These are phyloP conservation scores for Candida broadrunensis DNA, from an alignment of 805 yeast genomes.

Conservation along the genomic window DNA sequence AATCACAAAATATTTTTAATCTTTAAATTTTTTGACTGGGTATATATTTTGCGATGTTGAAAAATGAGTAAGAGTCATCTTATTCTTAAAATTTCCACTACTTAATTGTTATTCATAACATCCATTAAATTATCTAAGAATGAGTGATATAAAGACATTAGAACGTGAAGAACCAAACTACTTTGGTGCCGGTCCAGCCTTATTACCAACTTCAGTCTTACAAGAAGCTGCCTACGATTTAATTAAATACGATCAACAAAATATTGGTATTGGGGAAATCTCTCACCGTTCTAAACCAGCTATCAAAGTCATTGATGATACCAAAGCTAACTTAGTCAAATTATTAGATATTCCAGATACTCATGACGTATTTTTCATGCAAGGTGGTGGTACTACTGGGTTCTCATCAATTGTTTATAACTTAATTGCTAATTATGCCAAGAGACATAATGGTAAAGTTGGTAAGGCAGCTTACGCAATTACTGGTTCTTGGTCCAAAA, in stretches of 20 bases:
- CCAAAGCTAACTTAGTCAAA: constrained; percentile 64
- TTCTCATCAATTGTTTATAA: constrained; percentile 87
- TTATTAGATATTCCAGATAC: constrained; percentile 81
- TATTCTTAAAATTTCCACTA: no score
- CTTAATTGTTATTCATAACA: no score
- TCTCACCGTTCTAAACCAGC: constrained; percentile 93
- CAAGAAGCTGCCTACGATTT: constrained; percentile 87
- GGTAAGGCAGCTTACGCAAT: constrained; percentile 85
- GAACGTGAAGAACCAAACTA: constrained; percentile 73
- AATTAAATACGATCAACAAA: constrained; percentile 63
- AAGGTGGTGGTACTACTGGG: constrained; percentile 98
- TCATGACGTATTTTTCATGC: constrained; percentile 91
- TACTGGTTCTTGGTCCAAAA: constrained; percentile 93
- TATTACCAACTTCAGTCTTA: constrained; percentile 77
- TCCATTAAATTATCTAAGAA: neutral
- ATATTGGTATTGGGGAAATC: constrained; percentile 92
- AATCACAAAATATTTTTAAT: no score
- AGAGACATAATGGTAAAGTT: constrained; percentile 59
- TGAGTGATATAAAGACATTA: constrained; percentile 21
- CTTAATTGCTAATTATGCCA: constrained; percentile 70
- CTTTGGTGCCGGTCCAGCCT: constrained; percentile 99
- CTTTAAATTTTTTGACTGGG: no score
- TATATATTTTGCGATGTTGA: no score
- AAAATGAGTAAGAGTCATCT: no score
- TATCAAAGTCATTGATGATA: constrained; percentile 65